These are phyloP conservation scores for Blastobotrys malaysiensis DNA, from an alignment of 1,139 yeast species.

Conservation along the genomic window DNA sequence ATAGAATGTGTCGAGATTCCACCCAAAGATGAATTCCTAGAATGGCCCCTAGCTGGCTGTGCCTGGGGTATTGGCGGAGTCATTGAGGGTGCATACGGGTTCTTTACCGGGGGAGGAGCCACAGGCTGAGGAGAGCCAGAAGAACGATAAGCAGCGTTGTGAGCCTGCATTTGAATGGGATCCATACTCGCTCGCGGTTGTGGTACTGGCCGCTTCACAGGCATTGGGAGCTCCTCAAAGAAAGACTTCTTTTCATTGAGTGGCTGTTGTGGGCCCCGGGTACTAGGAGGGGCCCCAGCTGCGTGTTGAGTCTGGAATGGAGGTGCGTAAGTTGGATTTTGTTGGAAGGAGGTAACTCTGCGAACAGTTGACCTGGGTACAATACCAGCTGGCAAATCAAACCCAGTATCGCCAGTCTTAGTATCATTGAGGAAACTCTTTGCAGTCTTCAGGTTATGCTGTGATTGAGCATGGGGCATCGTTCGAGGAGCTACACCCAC, in stretches of 20 bases:
- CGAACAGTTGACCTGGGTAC: slow-evolving; percentile 37
- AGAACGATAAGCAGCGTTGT: neutral
- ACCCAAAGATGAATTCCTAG: neutral
- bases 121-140: neutral
- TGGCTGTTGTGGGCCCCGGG: slow-evolving; percentile 4
- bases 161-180: neutral
- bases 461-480: neutral
- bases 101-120: slow-evolving; percentile 4
- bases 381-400: slow-evolving; percentile 69
- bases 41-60: neutral
- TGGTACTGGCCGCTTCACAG: neutral
- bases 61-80: slow-evolving; percentile 2
- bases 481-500: neutral
- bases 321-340: slow-evolving; percentile 14
- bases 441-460: slow-evolving; percentile 11
- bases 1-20: neutral
- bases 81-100: slow-evolving; percentile 1
- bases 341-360: slow-evolving; percentile 12
- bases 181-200: neutral
- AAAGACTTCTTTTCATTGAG: slow-evolving; percentile 37
- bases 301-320: slow-evolving; percentile 8
- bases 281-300: slow-evolving; percentile 5
- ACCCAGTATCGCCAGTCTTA: slow-evolving; percentile 30
- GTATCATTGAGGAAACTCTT: slow-evolving; percentile 14
- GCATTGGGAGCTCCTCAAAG: slow-evolving; percentile 50